Evolutionary conservation across 1,284 basidiomycete genomes (phyloP).

Genomic region (Moniliophthora roreri): DNA sequence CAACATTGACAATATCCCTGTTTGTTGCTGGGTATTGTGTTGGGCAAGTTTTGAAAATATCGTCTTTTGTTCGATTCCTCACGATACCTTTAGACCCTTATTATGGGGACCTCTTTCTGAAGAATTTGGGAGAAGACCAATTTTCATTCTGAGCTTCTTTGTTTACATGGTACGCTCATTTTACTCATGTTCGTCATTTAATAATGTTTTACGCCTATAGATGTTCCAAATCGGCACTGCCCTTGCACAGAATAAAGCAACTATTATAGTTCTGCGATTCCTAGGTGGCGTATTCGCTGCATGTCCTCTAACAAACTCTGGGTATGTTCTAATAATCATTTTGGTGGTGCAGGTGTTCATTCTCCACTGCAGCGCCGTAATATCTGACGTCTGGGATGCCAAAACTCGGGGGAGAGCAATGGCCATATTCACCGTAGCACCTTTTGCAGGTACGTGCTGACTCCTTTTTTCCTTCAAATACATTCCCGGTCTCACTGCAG

Average conservation of each 20-base stretch:
- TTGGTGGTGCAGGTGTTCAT: background rate
- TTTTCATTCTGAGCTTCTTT: slow-evolving; percentile 69
- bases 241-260: slow-evolving; percentile 57
- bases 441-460: no score
- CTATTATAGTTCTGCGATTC: slow-evolving; percentile 69
- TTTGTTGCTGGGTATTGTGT: slow-evolving; percentile 59
- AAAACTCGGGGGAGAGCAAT: slow-evolving; percentile 69
- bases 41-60: slow-evolving; percentile 30
- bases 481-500: slow-evolving; percentile 67
- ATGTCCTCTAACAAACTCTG: slow-evolving; percentile 47
- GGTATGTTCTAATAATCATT: slow-evolving; percentile 31
- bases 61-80: background rate
- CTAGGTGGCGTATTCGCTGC: slow-evolving; percentile 62
- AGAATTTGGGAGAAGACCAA: slow-evolving; percentile 56
- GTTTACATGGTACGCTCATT: slow-evolving; percentile 50
- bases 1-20: slow-evolving; percentile 46
- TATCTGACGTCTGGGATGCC: slow-evolving; percentile 71
- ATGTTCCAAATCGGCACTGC: slow-evolving; percentile 64
- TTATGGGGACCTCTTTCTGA: slow-evolving; percentile 59
- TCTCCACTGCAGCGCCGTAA: slow-evolving; percentile 39
- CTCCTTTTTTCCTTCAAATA: no score
- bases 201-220: slow-evolving; percentile 22
- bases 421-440: no score
- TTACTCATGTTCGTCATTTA: background rate
- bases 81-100: slow-evolving; percentile 42